phyloP scores from a whole-genome alignment of 805 yeast genomes.

The Candida ipomoeae region DNA sequence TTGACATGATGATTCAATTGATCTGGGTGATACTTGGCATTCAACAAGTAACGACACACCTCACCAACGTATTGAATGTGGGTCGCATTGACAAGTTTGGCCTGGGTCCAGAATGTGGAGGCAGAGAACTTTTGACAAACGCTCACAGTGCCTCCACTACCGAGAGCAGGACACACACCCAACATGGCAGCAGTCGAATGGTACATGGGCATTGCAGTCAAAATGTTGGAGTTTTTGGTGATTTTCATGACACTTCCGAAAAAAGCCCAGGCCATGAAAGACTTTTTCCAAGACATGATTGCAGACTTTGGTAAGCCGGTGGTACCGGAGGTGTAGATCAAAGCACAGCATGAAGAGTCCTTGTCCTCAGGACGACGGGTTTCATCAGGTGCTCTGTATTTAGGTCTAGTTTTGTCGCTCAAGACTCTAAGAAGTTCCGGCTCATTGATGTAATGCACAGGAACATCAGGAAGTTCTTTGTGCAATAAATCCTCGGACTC shows the following conservation, averaged over 20 bases:
- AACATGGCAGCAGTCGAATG: conserved; percentile 91
- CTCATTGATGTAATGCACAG: conserved; percentile 51
- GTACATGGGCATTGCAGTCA: conserved; percentile 92
- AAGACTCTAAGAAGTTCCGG: conserved; percentile 41
- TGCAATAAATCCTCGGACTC: conserved; percentile 44
- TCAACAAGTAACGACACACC: conserved; percentile 79
- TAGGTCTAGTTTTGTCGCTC: conserved; percentile 38
- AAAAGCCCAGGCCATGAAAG: conserved; percentile 62
- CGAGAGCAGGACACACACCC: conserved; percentile 67
- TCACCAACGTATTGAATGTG: conserved; percentile 94
- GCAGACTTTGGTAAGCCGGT: conserved; percentile 95
- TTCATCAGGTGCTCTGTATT: conserved; percentile 51
- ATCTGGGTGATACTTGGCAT: conserved; percentile 60
- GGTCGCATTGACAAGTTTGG: conserved; percentile 63
- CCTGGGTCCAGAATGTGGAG: conserved; percentile 86
- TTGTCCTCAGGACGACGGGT: conserved; percentile 56
- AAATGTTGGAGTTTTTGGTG: conserved; percentile 51
- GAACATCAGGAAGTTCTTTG: conserved; percentile 32
- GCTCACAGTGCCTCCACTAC: conserved; percentile 70
- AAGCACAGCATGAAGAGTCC: conserved; percentile 60
- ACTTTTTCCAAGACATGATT: conserved; percentile 86
- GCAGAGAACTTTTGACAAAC: conserved; percentile 80
- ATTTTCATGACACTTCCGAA: conserved; percentile 70
- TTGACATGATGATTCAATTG: conserved; percentile 58
- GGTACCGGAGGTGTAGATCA: conserved; percentile 90